Conservation (phyloP, 2,329 filamentous ascomycete species). For the Orbilia oligospora region DNA sequence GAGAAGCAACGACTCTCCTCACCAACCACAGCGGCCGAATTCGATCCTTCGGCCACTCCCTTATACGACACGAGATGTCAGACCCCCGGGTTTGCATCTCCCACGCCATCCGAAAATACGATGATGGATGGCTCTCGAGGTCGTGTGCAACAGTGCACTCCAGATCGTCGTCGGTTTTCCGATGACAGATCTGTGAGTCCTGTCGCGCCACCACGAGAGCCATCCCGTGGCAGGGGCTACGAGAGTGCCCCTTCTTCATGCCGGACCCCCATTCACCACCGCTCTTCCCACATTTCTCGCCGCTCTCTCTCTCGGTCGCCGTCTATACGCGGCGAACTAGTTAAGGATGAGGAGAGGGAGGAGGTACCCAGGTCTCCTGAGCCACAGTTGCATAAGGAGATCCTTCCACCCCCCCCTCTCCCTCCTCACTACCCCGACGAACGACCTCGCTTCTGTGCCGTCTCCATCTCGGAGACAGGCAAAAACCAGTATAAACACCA, state of each 20-base stretch:
- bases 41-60: slow-evolving; percentile 33
- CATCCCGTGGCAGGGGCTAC: slow-evolving; percentile 33
- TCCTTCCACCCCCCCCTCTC: background rate
- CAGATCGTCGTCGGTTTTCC: background rate
- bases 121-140: slow-evolving; percentile 8
- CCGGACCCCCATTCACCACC: background rate
- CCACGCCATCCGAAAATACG: background rate
- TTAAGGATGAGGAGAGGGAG: background rate
- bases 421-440: background rate
- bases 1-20: background rate
- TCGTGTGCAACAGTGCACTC: slow-evolving; percentile 10
- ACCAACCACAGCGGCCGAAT: background rate
- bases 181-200: slow-evolving; percentile 38
- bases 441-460: slow-evolving; percentile 15
- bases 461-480: slow-evolving; percentile 29
- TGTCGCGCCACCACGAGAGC: background rate
- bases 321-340: no score
- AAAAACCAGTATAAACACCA: slow-evolving; percentile 19
- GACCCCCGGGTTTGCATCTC: background rate
- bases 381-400: background rate
- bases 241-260: slow-evolving; percentile 1
- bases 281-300: background rate
- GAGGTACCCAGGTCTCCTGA: background rate
- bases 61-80: background rate
- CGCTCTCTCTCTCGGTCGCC: background rate